A percentile compares a stretch with the other conserved stretches of the same genome.
Evolutionary conservation across 2,329 filamentous ascomycete genomes (phyloP).

Genomic region (Fusarium torreyae): DNA sequence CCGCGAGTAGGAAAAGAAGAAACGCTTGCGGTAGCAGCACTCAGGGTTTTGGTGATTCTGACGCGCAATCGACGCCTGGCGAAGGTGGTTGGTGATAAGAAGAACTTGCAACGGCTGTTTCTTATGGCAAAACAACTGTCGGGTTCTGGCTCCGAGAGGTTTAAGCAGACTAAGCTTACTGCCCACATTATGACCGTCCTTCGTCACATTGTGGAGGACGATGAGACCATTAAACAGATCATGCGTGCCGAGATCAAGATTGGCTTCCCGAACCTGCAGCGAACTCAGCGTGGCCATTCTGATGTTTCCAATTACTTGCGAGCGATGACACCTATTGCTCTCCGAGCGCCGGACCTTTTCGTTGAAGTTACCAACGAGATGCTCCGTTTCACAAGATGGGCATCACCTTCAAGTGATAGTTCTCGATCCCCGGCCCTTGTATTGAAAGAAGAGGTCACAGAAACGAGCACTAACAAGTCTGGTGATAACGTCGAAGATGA

Average conservation of each 20-base stretch:
- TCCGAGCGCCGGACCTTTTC: conserved; percentile 88
- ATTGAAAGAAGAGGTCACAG: conserved; percentile 58
- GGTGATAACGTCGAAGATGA: conserved; percentile 34
- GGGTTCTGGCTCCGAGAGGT: conserved; percentile 80
- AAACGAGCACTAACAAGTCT: conserved; percentile 31
- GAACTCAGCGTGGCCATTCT: conserved; percentile 66
- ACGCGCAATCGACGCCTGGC: conserved; percentile 85
- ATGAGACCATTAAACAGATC: conserved; percentile 89
- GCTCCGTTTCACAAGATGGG: conserved; percentile 79
- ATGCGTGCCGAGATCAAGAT: conserved; percentile 90
- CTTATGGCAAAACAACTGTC: conserved; percentile 95
- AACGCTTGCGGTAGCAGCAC: conserved; percentile 84
- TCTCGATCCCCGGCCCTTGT: conserved; percentile 56
- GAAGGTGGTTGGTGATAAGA: conserved; percentile 84
- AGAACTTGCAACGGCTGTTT: conserved; percentile 90
- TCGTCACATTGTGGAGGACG: conserved; percentile 94
- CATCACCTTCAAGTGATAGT: conserved; percentile 54
- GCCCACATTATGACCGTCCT: conserved; percentile 85
- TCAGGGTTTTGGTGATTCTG: conserved; percentile 88
- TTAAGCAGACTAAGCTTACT: conserved; percentile 70
- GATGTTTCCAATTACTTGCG: conserved; percentile 84
- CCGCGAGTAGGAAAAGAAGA: conserved; percentile 91
- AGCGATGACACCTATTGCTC: conserved; percentile 81
- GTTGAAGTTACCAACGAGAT: conserved; percentile 90
- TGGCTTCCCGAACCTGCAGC: conserved; percentile 75